Percentiles rank a stretch among this genome's conserved stretches.
phyloP scores from a whole-genome alignment of 208 protist genomes.

The Angomonas deanei region DNA sequence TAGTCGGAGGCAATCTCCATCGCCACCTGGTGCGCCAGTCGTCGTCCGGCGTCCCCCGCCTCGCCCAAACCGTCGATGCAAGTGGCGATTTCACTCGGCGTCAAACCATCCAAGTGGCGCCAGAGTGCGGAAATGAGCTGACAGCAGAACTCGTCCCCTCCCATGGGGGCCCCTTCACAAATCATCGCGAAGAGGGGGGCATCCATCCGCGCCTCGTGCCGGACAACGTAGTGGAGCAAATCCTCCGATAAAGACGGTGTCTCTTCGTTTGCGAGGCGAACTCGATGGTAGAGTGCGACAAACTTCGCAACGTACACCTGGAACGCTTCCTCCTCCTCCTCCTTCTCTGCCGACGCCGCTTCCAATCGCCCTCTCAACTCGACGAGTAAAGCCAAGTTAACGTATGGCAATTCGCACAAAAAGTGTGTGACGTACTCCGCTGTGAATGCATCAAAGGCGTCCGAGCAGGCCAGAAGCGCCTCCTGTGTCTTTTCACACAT shows the following conservation, averaged over 20 bases:
- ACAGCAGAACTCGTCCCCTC: constrained; percentile 7
- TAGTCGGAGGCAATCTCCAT: constrained; percentile 61
- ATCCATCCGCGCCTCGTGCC: not conserved
- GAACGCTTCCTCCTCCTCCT: not conserved
- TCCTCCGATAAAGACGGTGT: not conserved
- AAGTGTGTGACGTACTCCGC: no score
- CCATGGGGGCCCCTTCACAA: constrained; percentile 7
- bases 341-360: no score
- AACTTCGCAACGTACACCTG: not conserved
- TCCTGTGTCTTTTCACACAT: no score
- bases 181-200: constrained; percentile 12
- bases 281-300: not conserved
- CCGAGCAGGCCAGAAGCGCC: no score
- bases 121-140: constrained; percentile 28
- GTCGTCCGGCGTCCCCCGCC: constrained; percentile 42
- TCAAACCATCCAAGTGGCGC: constrained; percentile 34
- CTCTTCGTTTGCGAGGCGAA: not conserved
- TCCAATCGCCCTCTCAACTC: not conserved
- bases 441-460: no score
- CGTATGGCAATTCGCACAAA: not conserved
- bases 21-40: constrained; percentile 68
- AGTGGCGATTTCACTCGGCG: constrained; percentile 33
- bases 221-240: not conserved
- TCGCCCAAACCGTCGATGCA: constrained; percentile 56
- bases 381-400: not conserved